Percentiles rank a stretch among this genome's conserved stretches.
Conservation (phyloP, 495 filamentous ascomycete genomes). For the Elasticomyces elasticus region DNA sequence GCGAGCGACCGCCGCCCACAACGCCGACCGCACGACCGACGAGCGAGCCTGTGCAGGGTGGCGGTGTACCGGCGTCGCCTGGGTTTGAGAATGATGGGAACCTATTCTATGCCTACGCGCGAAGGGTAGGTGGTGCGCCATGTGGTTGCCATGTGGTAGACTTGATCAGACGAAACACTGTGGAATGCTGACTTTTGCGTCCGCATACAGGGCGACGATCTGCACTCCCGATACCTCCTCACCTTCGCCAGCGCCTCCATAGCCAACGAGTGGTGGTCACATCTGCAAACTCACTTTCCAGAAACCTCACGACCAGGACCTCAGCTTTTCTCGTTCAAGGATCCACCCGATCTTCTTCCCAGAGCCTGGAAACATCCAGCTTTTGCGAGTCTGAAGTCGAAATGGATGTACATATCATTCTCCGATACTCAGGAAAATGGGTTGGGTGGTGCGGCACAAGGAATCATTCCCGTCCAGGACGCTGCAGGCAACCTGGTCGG, state of each 20-base stretch:
- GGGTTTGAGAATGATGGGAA: conserved; percentile 7
- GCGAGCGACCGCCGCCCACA: neutral
- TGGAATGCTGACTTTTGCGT: neutral
- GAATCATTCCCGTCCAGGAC: conserved; percentile 17
- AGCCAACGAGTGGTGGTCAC: conserved; percentile 20
- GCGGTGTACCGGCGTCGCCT: neutral
- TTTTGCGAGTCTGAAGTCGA: conserved; percentile 16
- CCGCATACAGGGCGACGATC: conserved; percentile 8
- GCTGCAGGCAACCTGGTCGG: conserved; percentile 16
- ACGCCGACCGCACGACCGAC: neutral
- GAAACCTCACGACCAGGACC: conserved; percentile 10
- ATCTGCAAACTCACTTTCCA: conserved; percentile 12
- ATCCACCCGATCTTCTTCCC: conserved; percentile 7
- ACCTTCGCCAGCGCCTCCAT: conserved; percentile 21
- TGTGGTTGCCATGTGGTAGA: neutral
- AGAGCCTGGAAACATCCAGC: conserved; percentile 14
- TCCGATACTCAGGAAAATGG: conserved; percentile 7
- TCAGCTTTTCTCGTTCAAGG: conserved; percentile 19
- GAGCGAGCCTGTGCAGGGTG: neutral
- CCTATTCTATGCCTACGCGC: conserved; percentile 20
- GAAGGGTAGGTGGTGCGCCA: conserved; percentile 3
- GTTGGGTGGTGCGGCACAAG: conserved; percentile 16
- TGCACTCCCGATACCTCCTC: conserved; percentile 17
- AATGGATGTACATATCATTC: conserved; percentile 22
- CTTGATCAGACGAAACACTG: neutral